These are phyloP conservation scores for Ceratocystis cubensis DNA, from an alignment of 2,329 filamentous ascomycete genomes.

Conservation along the genomic window DNA sequence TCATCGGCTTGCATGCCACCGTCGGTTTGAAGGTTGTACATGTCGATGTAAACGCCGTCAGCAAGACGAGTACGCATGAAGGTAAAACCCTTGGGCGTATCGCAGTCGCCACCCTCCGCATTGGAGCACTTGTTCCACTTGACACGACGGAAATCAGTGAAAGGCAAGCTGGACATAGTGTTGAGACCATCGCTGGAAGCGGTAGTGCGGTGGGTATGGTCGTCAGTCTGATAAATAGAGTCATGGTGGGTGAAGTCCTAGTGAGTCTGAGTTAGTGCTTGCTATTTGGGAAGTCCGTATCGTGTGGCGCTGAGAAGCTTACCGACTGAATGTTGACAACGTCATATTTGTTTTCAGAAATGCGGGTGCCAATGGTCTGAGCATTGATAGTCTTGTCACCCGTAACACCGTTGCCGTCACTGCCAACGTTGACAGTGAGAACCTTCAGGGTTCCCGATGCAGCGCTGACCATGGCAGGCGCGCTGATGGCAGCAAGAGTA, in stretches of 20 bases:
- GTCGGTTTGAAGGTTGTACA: conserved; percentile 56
- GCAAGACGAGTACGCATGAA: conserved; percentile 47
- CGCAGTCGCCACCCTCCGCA: conserved; percentile 44
- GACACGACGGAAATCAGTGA: conserved; percentile 41
- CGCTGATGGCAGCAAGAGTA: conserved; percentile 12
- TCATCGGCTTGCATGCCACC: conserved; percentile 45
- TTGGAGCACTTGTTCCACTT: conserved; percentile 49
- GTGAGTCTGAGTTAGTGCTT: conserved; percentile 2
- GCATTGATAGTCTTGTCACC: conserved; percentile 49
- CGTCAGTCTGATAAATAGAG: conserved; percentile 47
- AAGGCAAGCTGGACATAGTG: conserved; percentile 46
- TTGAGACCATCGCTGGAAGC: conserved; percentile 53
- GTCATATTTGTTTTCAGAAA: conserved; percentile 40
- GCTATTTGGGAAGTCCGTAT: background rate
- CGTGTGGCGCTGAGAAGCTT: background rate
- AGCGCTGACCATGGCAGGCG: conserved; percentile 16
- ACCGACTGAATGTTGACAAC: conserved; percentile 54
- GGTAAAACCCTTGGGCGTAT: conserved; percentile 51
- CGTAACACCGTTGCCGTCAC: conserved; percentile 46
- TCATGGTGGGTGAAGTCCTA: conserved; percentile 46
- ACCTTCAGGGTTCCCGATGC: conserved; percentile 35
- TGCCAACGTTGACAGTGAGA: conserved; percentile 48
- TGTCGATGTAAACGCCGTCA: conserved; percentile 40
- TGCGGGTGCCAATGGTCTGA: conserved; percentile 41
- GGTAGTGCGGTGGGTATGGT: conserved; percentile 46